phyloP scores from a whole-genome alignment of 2,329 filamentous ascomycete species.

The Fusarium sp. region DNA sequence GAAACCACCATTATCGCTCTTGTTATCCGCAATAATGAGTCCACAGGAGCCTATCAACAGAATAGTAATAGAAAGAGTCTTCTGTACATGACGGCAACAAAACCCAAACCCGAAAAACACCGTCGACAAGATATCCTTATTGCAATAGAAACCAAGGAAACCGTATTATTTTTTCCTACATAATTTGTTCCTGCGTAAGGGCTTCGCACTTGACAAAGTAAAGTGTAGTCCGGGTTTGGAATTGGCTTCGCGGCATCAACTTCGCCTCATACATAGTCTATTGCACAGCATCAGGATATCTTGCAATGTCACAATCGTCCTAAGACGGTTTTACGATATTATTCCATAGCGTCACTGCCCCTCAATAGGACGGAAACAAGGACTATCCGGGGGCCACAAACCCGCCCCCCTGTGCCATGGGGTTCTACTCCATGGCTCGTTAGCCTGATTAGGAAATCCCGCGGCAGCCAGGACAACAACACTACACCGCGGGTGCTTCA shows the following conservation, averaged over 20 bases:
- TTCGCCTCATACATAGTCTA: neutral
- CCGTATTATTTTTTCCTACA: neutral
- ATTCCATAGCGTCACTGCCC: neutral
- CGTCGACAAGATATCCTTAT: neutral
- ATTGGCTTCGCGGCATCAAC: neutral
- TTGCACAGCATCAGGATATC: neutral
- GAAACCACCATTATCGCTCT: neutral
- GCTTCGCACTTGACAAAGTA: neutral
- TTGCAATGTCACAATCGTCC: neutral
- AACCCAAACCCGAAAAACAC: neutral
- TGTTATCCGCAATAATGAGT: too few species aligned
- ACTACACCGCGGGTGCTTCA: neutral
- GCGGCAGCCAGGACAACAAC: neutral
- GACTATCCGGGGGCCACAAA: neutral
- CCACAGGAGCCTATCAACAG: too few species aligned
- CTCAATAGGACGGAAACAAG: neutral
- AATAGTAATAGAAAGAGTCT: too few species aligned
- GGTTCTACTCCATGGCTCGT: neutral
- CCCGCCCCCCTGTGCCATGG: neutral
- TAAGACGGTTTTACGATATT: neutral
- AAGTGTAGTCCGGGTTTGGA: accelerated
- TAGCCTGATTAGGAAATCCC: neutral
- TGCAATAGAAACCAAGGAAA: neutral
- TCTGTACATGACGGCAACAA: neutral
- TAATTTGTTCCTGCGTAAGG: too few species aligned